A percentile compares a stretch with the other conserved stretches of the same genome.
Conservation (phyloP, 1,284 basidiomycete species). For the Austropuccinia psidii region DNA sequence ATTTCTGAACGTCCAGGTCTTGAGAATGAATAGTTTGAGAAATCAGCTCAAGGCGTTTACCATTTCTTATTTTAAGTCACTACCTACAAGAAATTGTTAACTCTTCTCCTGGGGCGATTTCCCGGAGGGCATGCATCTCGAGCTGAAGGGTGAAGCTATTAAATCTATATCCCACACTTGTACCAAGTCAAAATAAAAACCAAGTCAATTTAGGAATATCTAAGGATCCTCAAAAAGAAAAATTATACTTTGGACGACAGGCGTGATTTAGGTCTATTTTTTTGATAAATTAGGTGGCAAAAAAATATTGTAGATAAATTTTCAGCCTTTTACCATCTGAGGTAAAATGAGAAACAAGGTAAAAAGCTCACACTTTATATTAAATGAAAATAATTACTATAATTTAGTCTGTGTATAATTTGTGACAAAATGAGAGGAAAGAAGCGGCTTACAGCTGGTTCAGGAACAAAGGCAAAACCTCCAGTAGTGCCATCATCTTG, state of each 20-base stretch:
- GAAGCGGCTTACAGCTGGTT: conserved; percentile 18
- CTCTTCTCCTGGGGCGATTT: conserved; percentile 28
- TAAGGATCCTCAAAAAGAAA: too few relatives aligned
- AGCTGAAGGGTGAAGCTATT: conserved; percentile 19
- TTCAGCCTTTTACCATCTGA: background rate
- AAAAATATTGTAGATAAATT: background rate
- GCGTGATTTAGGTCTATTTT: conserved; percentile 20
- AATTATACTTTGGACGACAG: conserved; percentile 20
- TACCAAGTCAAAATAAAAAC: background rate
- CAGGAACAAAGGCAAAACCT: conserved; percentile 23
- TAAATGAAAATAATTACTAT: background rate
- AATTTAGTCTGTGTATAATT: background rate
- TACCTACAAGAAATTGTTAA: conserved; percentile 13
- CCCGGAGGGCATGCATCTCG: conserved; percentile 26
- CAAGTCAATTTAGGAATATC: background rate
- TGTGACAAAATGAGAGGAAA: background rate
- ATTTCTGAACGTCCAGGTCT: background rate
- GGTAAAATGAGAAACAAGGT: background rate
- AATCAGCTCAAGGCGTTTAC: background rate
- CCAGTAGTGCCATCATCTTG: background rate
- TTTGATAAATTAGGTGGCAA: background rate
- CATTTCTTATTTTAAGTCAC: background rate
- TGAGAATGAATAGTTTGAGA: background rate
- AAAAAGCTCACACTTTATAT: background rate
- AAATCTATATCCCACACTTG: background rate